Conservation (phyloP, 2,329 filamentous ascomycete genomes). For the Cladosporium sp. region DNA sequence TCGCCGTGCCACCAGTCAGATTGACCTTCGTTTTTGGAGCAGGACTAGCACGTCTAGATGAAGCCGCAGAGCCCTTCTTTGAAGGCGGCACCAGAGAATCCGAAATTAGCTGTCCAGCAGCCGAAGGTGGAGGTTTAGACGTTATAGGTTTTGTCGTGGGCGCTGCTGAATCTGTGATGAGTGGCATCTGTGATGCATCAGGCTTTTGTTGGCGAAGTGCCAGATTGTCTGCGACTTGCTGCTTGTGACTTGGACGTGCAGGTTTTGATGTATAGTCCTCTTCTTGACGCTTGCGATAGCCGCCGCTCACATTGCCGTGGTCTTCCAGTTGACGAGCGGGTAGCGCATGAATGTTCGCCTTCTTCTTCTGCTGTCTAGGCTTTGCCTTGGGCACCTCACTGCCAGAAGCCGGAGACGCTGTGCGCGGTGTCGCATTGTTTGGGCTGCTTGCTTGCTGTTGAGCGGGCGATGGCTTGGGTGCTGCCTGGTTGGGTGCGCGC, state of each 20-base stretch:
- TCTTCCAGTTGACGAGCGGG: conserved; percentile 54
- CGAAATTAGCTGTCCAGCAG: conserved; percentile 77
- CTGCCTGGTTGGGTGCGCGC: conserved; percentile 33
- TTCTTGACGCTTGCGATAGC: conserved; percentile 73
- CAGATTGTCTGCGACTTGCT: conserved; percentile 45
- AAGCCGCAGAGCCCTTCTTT: conserved; percentile 50
- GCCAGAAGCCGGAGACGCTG: conserved; percentile 25
- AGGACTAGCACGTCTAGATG: conserved; percentile 52
- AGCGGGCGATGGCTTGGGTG: conserved; percentile 13
- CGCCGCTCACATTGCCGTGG: conserved; percentile 64
- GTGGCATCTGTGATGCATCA: conserved; percentile 47
- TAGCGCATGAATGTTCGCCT: conserved; percentile 37
- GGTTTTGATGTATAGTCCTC: conserved; percentile 67
- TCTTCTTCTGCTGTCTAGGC: conserved; percentile 44
- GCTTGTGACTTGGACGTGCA: conserved; percentile 40
- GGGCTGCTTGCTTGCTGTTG: background rate
- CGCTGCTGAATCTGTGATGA: conserved; percentile 46
- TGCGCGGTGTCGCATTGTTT: conserved; percentile 19
- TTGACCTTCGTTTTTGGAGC: conserved; percentile 63
- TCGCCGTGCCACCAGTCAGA: conserved; percentile 74
- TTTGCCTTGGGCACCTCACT: conserved; percentile 29
- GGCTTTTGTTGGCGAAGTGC: conserved; percentile 52
- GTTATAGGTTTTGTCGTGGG: conserved; percentile 44
- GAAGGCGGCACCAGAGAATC: conserved; percentile 56
- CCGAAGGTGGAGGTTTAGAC: conserved; percentile 62